Evolutionary conservation across 148 eudicot genomes (phyloP).

Genomic region (Amaranthus hypochondriacus): DNA sequence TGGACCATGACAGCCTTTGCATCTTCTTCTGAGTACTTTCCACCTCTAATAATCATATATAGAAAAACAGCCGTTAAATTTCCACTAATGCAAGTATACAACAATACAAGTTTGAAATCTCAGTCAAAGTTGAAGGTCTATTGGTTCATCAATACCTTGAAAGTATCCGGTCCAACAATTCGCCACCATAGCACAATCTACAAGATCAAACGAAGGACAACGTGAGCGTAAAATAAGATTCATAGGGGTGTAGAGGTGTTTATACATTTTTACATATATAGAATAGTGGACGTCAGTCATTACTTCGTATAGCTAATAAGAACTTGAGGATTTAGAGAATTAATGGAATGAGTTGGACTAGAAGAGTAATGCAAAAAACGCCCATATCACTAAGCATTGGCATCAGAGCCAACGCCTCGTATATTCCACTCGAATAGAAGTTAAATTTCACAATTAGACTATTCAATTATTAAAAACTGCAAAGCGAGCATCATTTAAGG

Average conservation of each 20-base stretch:
- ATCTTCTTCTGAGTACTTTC: slow-evolving; percentile 90
- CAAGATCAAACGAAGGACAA: slow-evolving; percentile 17
- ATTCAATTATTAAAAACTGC: not conserved
- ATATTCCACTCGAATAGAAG: not conserved
- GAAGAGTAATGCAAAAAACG: slow-evolving; percentile 3
- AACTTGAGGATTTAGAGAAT: not conserved
- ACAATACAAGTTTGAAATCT: not conserved
- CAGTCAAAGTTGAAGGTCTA: not conserved
- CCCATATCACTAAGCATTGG: not conserved
- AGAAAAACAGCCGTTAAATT: not conserved
- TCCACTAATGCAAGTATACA: slow-evolving; percentile 4
- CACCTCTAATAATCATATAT: slow-evolving; percentile 58
- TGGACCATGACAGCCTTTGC: slow-evolving; percentile 87
- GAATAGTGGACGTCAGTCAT: not conserved
- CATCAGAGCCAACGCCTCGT: not conserved
- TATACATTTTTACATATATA: slow-evolving; percentile 15
- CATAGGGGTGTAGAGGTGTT: not conserved
- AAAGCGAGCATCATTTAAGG: not conserved
- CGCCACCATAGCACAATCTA: slow-evolving; percentile 95
- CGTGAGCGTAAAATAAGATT: not conserved
- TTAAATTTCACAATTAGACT: not conserved
- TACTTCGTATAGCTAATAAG: not conserved
- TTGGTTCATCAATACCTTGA: slow-evolving; percentile 41
- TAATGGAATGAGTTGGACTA: not conserved
- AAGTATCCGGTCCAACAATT: slow-evolving; percentile 80